These are phyloP conservation scores for Solanum aculeatissimum DNA, from an alignment of 305 asterid genomes.

Conservation along the genomic window DNA sequence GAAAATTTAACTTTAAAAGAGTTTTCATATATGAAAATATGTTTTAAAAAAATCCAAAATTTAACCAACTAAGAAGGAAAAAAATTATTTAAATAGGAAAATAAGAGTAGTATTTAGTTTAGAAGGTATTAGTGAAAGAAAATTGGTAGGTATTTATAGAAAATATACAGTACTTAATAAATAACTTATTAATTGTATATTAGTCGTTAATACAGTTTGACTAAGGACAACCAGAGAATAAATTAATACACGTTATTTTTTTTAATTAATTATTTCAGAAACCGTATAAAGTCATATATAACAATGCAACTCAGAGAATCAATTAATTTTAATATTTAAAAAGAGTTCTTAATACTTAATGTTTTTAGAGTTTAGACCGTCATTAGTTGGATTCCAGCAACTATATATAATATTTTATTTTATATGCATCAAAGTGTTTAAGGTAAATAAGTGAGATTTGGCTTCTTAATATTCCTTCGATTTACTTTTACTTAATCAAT, in stretches of 20 bases:
- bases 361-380: not conserved
- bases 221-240: not conserved
- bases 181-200: not conserved
- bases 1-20: not conserved
- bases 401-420: not conserved
- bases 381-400: not conserved
- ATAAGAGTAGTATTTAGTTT: not conserved
- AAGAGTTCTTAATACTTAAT: not conserved
- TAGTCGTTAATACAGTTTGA: not conserved
- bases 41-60: too few relatives aligned
- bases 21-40: not conserved
- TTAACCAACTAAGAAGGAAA: not conserved
- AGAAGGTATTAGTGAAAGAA: not conserved
- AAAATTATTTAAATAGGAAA: not conserved
- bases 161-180: not conserved
- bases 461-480: not conserved
- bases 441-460: not conserved
- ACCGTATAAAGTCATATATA: not conserved
- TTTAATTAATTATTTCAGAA: not conserved
- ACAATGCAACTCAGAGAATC: not conserved
- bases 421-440: not conserved
- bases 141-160: not conserved
- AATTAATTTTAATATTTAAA: not conserved
- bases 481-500: not conserved
- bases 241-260: not conserved